Percentiles rank a stretch among this genome's conserved stretches.
phyloP scores from a whole-genome alignment of 2,329 filamentous ascomycete genomes.

The Penicillium sp. region DNA sequence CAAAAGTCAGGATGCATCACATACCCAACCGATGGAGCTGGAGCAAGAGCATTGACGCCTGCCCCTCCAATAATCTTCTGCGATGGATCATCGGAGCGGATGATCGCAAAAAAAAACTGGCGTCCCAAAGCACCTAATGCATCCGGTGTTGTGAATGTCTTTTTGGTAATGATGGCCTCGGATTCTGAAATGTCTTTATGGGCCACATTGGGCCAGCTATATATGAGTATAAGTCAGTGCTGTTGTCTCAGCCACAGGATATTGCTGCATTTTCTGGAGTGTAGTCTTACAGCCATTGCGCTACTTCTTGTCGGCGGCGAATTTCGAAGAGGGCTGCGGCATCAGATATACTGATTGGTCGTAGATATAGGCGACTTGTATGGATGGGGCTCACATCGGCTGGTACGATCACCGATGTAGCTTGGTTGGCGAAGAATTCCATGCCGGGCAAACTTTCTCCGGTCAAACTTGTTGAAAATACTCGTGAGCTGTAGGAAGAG shows the following conservation, averaged over 20 bases:
- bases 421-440: slow-evolving; percentile 15
- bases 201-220: slow-evolving; percentile 14
- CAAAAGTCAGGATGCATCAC: slow-evolving; percentile 27
- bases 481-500: too few species aligned
- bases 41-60: slow-evolving; percentile 20
- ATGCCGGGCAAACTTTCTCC: neutral
- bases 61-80: slow-evolving; percentile 20
- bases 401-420: slow-evolving; percentile 16
- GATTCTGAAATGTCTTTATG: slow-evolving; percentile 17
- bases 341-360: slow-evolving; percentile 20
- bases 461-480: neutral
- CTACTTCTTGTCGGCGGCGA: slow-evolving; percentile 26
- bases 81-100: slow-evolving; percentile 11
- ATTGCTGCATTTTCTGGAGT: neutral
- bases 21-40: slow-evolving; percentile 24
- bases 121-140: slow-evolving; percentile 20
- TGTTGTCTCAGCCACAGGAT: neutral
- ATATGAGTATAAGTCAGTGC: neutral
- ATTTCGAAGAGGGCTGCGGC: slow-evolving; percentile 24
- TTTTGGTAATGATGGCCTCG: slow-evolving; percentile 13
- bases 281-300: slow-evolving; percentile 28
- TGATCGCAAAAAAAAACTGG: slow-evolving; percentile 21
- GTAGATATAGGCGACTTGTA: slow-evolving; percentile 22
- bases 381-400: slow-evolving; percentile 4
- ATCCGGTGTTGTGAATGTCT: slow-evolving; percentile 21